Evolutionary conservation across 129 eudicot species (phyloP).

Genomic region (Escallonia rubra): DNA sequence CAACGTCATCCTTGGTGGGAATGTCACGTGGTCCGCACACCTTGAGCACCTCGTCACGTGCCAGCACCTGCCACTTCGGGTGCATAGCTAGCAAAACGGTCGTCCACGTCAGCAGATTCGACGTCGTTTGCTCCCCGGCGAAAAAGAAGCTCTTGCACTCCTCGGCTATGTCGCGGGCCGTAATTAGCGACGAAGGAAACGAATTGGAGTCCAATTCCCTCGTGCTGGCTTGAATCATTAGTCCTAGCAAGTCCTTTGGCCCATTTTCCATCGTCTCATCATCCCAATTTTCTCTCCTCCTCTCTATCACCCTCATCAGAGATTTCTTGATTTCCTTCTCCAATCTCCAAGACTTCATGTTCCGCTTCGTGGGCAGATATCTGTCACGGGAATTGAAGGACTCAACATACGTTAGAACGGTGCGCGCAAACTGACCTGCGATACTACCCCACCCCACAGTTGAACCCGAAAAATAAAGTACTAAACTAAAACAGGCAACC

Average conservation of each 20-base stretch:
- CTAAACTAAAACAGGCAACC: too few relatives aligned
- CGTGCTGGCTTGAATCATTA: slow-evolving; percentile 75
- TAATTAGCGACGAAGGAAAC: slow-evolving; percentile 21
- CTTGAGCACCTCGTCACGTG: slow-evolving; percentile 87
- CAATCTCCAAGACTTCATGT: slow-evolving; percentile 73
- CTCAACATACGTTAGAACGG: too few relatives aligned
- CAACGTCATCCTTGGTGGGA: slow-evolving; percentile 77
- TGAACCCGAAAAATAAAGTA: too few relatives aligned
- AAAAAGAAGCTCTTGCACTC: slow-evolving; percentile 92
- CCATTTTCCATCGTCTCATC: slow-evolving; percentile 37
- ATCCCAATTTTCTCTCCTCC: slow-evolving; percentile 47
- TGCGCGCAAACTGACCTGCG: too few relatives aligned
- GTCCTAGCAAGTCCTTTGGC: slow-evolving; percentile 80
- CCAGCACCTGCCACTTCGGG: slow-evolving; percentile 82
- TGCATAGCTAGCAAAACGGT: slow-evolving; percentile 89
- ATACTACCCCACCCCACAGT: too few relatives aligned
- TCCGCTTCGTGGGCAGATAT: slow-evolving; percentile 76
- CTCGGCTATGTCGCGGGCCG: slow-evolving; percentile 73
- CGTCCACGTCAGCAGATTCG: slow-evolving; percentile 94
- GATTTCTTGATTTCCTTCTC: slow-evolving; percentile 71
- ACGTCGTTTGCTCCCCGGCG: slow-evolving; percentile 89
- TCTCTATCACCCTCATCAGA: slow-evolving; percentile 60
- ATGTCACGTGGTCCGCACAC: slow-evolving; percentile 79
- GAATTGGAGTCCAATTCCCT: slow-evolving; percentile 29
- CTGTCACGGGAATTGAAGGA: slow-evolving; percentile 18